Base-by-base conservation (phyloP, 2,329 filamentous ascomycete species). In the Mycosphaerelloides madeirae region DNA sequence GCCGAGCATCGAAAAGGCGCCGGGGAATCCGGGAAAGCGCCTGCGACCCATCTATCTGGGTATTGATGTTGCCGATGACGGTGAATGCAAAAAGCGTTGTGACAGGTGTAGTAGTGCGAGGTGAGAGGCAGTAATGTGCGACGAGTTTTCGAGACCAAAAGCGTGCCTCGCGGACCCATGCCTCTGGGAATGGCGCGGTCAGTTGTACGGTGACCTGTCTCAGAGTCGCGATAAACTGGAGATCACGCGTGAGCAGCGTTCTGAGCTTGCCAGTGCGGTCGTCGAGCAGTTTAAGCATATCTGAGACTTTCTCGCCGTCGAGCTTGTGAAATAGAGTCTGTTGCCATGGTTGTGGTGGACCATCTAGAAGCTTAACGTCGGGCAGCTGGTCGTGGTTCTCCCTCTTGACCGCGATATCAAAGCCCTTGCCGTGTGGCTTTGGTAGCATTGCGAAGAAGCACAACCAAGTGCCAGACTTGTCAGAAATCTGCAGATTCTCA, bases 21-120 rank as follows among this genome's bases (percentile, higher is more conserved):
- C 71, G 52, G 1, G 71, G 70, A 1, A 68, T 64, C 13, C 65
- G 64, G 6, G 53, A 52, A n/a, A 64, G 53, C 8, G 47, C 39
- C 52, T 50, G 60, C 36, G 31, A 58, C 11, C 48, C 40, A 15
- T 58, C 57, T 32, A 57, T 49, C 9, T 54, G 56, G 8, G 56
- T 53, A 43, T 63, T 60, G 54, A 63, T 54, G 42, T 64, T 60
- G 15, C 54, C 59, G 31, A 62, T 60, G 33, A 57, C 53, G 3
- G 68, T 72, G 53, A 75, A 73, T 4, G 70, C 62, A 43, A 68
- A 71, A 2, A 73, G 47, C 3, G 63, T 69, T 12, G 68, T 65
- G 13, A 63, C 58, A 9, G 61, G 60, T 29, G 50, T 50, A 7
- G 46, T 41, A 38, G 46, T 53, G 33, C 48, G 31, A 14, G 47